Evolutionary conservation across 345 rosid genomes (phyloP).

Genomic region (Aethionema arabicum): DNA sequence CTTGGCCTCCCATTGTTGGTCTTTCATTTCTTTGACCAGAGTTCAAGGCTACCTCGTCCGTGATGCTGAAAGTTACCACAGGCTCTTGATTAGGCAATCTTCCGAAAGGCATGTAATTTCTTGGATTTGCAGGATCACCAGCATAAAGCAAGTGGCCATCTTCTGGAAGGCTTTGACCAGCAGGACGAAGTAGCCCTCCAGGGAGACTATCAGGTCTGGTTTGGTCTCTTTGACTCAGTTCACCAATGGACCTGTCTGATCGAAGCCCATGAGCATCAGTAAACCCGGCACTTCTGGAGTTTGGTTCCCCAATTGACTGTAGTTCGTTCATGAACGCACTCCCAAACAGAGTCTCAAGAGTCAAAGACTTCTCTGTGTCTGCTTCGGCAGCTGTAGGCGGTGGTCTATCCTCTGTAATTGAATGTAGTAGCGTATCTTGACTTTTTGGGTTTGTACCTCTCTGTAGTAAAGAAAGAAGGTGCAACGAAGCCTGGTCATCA

Average conservation of each 20-base stretch:
- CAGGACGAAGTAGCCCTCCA: slow-evolving; percentile 36
- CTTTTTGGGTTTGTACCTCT: slow-evolving; percentile 46
- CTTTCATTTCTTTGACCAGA: slow-evolving; percentile 59
- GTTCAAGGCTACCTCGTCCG: slow-evolving; percentile 62
- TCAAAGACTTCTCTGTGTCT: slow-evolving; percentile 55
- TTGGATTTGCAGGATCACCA: slow-evolving; percentile 43
- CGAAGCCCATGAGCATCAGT: slow-evolving; percentile 43
- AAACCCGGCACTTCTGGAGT: slow-evolving; percentile 42
- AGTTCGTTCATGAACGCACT: slow-evolving; percentile 93
- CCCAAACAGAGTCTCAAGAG: slow-evolving; percentile 95
- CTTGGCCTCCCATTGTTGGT: slow-evolving; percentile 52
- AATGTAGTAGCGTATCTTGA: slow-evolving; percentile 29
- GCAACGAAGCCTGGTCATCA: slow-evolving; percentile 74
- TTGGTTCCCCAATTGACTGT: slow-evolving; percentile 69
- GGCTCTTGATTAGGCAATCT: slow-evolving; percentile 53
- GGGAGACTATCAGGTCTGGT: slow-evolving; percentile 50
- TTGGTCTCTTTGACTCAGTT: slow-evolving; percentile 40
- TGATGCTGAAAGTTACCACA: slow-evolving; percentile 46
- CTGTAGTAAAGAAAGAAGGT: slow-evolving; percentile 82
- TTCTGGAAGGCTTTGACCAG: slow-evolving; percentile 36
- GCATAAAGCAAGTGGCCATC: slow-evolving; percentile 43
- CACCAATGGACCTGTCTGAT: slow-evolving; percentile 32
- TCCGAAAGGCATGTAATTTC: slow-evolving; percentile 32
- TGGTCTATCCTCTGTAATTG: slow-evolving; percentile 39
- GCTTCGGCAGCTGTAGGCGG: slow-evolving; percentile 43